Evolutionary conservation across 2,329 filamentous ascomycete species (phyloP), one percentile per base, ranked within the genome.

Genomic region (Phaeosphaeriaceae sp.): DNA sequence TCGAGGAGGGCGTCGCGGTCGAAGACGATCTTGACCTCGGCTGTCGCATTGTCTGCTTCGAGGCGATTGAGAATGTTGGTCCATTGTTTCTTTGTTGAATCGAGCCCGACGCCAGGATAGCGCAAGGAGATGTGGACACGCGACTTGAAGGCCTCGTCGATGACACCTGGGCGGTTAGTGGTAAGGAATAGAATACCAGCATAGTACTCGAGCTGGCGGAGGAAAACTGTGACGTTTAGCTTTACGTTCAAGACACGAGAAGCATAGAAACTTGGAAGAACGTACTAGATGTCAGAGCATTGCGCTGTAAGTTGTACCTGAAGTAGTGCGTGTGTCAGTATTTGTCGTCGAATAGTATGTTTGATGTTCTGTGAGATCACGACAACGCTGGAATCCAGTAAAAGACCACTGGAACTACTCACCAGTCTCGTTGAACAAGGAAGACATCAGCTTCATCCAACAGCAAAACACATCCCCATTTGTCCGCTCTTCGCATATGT

Each of bases 171-270:
- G 3, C 48, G 48, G 19, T 50, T 50, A 8, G 48, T 32, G 1
- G 48, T 50, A 1, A 50, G 28, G 48, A 50, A 32, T 2, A 50
- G n/a, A 5, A 50, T 22, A 6, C 48, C 28, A 5, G 2, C 17
- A 13, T 50, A 50, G 48, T 50, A 50, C 22, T 50, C 48, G 17
- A 50, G 48, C 26, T 35, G 26, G 28, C 48, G 48, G 6, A 50
- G 26, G n/a, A 50, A 50, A 17, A 40, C 26, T 22, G 28, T 15
- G 8, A 30, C 19, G 19, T 7, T 46, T 2, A 44, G 42, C n/a
- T 13, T 19, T 4, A 23, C 15, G 42, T 13, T 3, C 11, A 13
- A 3, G 17, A 13, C 30, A 35, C 11, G 10, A 13, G 11, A 35
- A 9, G 30, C 28, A 30, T 13, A 9, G 3, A 3, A 35, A 15